phyloP scores from a whole-genome alignment of 495 filamentous ascomycete species.

The Tetracladium setigerum region DNA sequence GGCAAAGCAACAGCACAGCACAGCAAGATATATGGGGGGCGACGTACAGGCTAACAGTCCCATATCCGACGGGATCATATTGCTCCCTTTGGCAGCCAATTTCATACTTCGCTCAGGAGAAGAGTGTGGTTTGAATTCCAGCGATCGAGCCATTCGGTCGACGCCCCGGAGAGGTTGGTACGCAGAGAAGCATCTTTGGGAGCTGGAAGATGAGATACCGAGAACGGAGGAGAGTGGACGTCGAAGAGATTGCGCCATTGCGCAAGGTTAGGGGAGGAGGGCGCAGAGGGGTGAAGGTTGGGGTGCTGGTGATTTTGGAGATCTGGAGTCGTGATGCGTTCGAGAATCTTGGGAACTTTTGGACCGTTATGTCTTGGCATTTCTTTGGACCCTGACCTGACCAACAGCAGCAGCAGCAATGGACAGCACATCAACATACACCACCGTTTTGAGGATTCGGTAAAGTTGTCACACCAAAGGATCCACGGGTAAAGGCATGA shows the following conservation, averaged over 20 bases:
- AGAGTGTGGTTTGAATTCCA: no score
- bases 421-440: no score
- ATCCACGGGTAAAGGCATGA: no score
- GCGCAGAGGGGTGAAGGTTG: background rate
- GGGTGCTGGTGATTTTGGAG: background rate
- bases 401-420: no score
- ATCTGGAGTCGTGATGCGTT: no score
- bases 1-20: no score
- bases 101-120: constrained; percentile 36
- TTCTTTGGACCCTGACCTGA: no score
- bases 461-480: no score
- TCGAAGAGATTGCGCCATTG: constrained; percentile 17
- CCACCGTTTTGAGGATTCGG: no score
- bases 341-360: no score
- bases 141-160: no score
- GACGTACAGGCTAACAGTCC: constrained; percentile 41
- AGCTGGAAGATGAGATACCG: background rate
- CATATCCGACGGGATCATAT: constrained; percentile 39
- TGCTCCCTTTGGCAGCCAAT: constrained; percentile 23
- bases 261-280: background rate
- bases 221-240: constrained; percentile 10
- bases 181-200: constrained; percentile 16
- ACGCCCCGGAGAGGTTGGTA: background rate
- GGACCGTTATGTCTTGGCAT: no score
- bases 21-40: background rate